Percentiles rank a stretch among this genome's conserved stretches.
phyloP scores from a whole-genome alignment of 768 basidiomycete species.

The Naganishia friedmannii region DNA sequence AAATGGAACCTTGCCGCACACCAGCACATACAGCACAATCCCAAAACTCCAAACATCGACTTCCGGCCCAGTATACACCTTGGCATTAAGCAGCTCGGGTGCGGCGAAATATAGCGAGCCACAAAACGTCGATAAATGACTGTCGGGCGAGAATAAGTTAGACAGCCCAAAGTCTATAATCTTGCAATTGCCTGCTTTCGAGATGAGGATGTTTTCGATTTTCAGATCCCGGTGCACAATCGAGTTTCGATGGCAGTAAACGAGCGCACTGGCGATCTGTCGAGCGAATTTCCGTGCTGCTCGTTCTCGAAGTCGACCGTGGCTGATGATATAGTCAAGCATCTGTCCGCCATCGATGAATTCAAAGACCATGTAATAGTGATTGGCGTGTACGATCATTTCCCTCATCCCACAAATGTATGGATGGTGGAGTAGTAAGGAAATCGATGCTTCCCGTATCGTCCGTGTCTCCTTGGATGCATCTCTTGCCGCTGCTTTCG shows the following conservation, averaged over 20 bases:
- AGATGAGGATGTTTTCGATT: slow-evolving; percentile 99
- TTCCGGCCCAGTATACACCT: slow-evolving; percentile 93
- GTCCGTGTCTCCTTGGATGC: slow-evolving; percentile 95
- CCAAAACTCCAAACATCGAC: slow-evolving; percentile 99
- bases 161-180: slow-evolving; percentile 99
- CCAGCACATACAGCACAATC: slow-evolving; percentile 93
- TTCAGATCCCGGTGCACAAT: slow-evolving; percentile 97
- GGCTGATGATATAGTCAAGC: slow-evolving; percentile 99
- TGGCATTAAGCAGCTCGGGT: slow-evolving; percentile 92
- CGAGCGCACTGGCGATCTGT: slow-evolving; percentile 91
- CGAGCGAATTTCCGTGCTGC: slow-evolving; percentile 96
- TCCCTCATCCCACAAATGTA: slow-evolving; percentile 99
- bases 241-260: slow-evolving; percentile 95
- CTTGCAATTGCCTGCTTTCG: slow-evolving; percentile 97
- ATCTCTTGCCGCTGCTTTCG: slow-evolving; percentile 79
- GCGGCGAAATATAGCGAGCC: slow-evolving; percentile 98
- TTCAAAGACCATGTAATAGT: slow-evolving; percentile 99
- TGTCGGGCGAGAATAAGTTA: slow-evolving; percentile 80
- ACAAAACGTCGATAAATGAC: slow-evolving; percentile 89
- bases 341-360: slow-evolving; percentile 99
- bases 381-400: slow-evolving; percentile 94
- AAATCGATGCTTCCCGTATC: slow-evolving; percentile 89
- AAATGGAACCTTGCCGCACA: slow-evolving; percentile 98
- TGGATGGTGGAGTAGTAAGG: slow-evolving; percentile 93
- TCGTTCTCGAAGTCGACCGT: slow-evolving; percentile 88